Percentiles rank a stretch among this genome's conserved stretches.
Conservation (phyloP, 1,139 yeast genomes). For the Candida sp. region DNA sequence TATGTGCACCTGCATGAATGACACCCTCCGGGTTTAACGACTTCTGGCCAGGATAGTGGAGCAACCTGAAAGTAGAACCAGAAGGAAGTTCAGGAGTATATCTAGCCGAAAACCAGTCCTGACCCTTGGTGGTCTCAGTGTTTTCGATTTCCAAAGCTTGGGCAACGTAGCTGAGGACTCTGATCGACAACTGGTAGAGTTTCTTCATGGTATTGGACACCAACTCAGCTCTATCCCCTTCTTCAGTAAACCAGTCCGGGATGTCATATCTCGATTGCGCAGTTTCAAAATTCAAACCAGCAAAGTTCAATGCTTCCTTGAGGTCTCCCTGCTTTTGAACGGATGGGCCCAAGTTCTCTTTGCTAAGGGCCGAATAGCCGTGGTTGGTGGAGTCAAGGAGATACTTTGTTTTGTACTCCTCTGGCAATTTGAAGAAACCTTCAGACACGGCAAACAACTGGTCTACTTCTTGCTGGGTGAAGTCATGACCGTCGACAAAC, state of each 20-base stretch:
- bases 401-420: constrained; percentile 48
- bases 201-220: constrained; percentile 37
- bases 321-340: constrained; percentile 58
- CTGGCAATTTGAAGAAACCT: constrained; percentile 57
- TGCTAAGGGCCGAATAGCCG: constrained; percentile 66
- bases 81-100: constrained; percentile 53
- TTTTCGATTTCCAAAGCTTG: constrained; percentile 63
- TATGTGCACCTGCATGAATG: constrained; percentile 85
- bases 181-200: constrained; percentile 46
- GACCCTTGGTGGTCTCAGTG: constrained; percentile 27
- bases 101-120: constrained; percentile 65
- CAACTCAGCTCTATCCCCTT: constrained; percentile 31
- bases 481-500: constrained; percentile 74
- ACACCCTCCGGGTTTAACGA: constrained; percentile 53
- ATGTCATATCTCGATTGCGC: constrained; percentile 38
- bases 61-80: constrained; percentile 68
- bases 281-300: constrained; percentile 40
- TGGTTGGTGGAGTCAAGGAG: constrained; percentile 56
- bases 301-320: constrained; percentile 60
- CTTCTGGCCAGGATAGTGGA: constrained; percentile 71
- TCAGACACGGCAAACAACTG: constrained; percentile 56
- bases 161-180: constrained; percentile 55
- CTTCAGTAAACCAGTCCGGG: constrained; percentile 48
- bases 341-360: constrained; percentile 59
- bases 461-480: constrained; percentile 61